phyloP scores from a whole-genome alignment of 1,284 basidiomycete species.

The Cryptococcus sp. region DNA sequence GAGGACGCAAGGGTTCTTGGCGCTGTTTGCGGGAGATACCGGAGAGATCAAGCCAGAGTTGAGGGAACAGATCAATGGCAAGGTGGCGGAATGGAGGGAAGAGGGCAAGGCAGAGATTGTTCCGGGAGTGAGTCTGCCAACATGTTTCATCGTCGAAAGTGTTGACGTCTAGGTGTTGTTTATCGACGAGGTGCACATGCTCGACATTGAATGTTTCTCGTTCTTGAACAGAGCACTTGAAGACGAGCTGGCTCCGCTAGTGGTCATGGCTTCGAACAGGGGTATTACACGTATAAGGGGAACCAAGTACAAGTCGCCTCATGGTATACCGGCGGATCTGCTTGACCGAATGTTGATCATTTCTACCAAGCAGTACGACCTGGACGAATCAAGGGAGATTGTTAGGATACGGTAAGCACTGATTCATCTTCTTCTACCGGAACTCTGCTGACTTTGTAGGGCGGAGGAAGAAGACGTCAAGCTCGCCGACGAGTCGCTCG shows the following conservation, averaged over 20 bases:
- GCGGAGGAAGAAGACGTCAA: slow-evolving; percentile 94
- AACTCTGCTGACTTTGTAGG: slow-evolving; percentile 46
- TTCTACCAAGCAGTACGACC: slow-evolving; percentile 80
- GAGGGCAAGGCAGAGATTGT: slow-evolving; percentile 98
- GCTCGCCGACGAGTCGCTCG: slow-evolving; percentile 67
- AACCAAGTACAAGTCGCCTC: slow-evolving; percentile 88
- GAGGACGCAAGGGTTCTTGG: slow-evolving; percentile 77
- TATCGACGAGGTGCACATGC: slow-evolving; percentile 97
- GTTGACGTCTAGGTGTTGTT: slow-evolving; percentile 62
- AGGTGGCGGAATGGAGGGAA: slow-evolving; percentile 96
- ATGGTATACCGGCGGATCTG: slow-evolving; percentile 90
- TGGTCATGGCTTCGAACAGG: slow-evolving; percentile 97
- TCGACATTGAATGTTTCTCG: slow-evolving; percentile 98
- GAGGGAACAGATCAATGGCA: slow-evolving; percentile 91
- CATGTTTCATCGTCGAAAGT: too few relatives aligned
- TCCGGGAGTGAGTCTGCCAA: slow-evolving; percentile 68
- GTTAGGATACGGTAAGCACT: slow-evolving; percentile 70
- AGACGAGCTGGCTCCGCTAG: slow-evolving; percentile 85
- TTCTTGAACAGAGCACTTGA: slow-evolving; percentile 96
- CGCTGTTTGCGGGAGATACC: slow-evolving; percentile 73
- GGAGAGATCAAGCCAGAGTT: slow-evolving; percentile 98
- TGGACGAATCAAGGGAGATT: slow-evolving; percentile 83
- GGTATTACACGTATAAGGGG: slow-evolving; percentile 93
- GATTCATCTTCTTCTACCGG: background rate
- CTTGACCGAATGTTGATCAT: slow-evolving; percentile 94